Percentiles rank a stretch among this genome's conserved stretches.
Evolutionary conservation across 257 asterid genomes (phyloP).

Genomic region (Paulownia fortunei): DNA sequence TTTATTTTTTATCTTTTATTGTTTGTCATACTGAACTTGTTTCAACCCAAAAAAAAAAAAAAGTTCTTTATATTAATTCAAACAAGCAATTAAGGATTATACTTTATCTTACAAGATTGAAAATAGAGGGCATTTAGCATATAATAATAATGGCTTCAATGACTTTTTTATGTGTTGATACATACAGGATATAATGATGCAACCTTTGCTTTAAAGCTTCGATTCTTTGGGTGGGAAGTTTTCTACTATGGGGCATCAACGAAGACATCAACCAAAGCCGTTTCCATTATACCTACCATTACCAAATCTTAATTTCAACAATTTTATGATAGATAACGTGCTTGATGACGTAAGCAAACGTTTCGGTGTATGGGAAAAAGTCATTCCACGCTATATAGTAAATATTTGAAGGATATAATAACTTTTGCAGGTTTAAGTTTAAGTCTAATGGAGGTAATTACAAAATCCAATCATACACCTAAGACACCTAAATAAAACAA

Average conservation of each 20-base stretch:
- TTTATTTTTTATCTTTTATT: too few species aligned
- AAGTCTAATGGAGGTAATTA: too few species aligned
- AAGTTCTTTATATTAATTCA: too few species aligned
- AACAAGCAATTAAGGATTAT: too few species aligned
- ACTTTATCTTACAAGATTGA: too few species aligned
- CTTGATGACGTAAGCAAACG: slow-evolving; percentile 8
- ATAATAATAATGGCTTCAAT: not conserved
- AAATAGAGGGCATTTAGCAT: too few species aligned
- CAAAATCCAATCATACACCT: too few species aligned
- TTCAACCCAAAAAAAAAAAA: too few species aligned
- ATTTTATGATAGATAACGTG: slow-evolving; percentile 23
- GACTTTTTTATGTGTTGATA: slow-evolving; percentile 12
- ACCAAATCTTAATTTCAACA: slow-evolving; percentile 14
- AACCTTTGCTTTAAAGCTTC: slow-evolving; percentile 45
- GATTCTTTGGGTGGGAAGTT: slow-evolving; percentile 29
- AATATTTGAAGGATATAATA: not conserved
- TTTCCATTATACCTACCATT: slow-evolving; percentile 9
- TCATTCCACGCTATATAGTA: too few species aligned
- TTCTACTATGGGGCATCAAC: slow-evolving; percentile 20
- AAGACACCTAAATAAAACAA: too few species aligned
- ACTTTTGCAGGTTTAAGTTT: too few species aligned
- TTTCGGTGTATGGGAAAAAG: not conserved
- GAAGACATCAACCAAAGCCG: slow-evolving; percentile 19
- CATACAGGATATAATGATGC: slow-evolving; percentile 36
- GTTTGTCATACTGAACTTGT: too few species aligned